These are phyloP conservation scores for Curvularia sp. DNA, from an alignment of 2,329 filamentous ascomycete species.

Conservation along the genomic window DNA sequence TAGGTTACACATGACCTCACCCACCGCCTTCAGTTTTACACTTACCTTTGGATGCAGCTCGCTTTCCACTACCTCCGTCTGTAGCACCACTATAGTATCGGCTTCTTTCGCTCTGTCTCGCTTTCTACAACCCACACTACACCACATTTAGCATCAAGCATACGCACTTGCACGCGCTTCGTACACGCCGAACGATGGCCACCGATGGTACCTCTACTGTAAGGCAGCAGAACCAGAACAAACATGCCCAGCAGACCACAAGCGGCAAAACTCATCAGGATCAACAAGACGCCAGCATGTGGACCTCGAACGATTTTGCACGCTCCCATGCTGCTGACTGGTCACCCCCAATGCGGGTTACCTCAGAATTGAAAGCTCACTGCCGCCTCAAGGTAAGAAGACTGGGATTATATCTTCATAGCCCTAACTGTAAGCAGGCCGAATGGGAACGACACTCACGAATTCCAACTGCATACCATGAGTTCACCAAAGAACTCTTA, in stretches of 20 bases:
- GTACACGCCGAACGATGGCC: neutral
- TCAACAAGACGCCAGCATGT: neutral
- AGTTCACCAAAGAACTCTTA: slow-evolving; percentile 13
- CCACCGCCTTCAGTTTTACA: neutral
- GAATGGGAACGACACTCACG: slow-evolving; percentile 15
- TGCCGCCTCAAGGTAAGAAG: slow-evolving; percentile 18
- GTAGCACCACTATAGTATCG: neutral
- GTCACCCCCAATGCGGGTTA: slow-evolving; percentile 9
- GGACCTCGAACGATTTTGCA: slow-evolving; percentile 15
- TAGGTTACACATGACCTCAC: neutral
- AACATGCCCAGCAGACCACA: neutral
- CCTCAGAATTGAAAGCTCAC: slow-evolving; percentile 19
- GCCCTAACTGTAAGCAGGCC: neutral
- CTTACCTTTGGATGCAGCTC: neutral
- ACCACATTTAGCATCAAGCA: too few species aligned
- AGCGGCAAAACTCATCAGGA: neutral
- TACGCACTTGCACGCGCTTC: neutral
- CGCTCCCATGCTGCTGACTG: slow-evolving; percentile 24
- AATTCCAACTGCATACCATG: slow-evolving; percentile 2
- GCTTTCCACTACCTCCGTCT: neutral
- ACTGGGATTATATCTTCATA: too few species aligned
- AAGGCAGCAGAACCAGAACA: neutral
- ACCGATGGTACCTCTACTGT: neutral
- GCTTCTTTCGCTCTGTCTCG: neutral
- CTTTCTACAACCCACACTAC: neutral